These are phyloP conservation scores for Colletotrichum sublineola DNA, from an alignment of 2,329 filamentous ascomycete genomes.

Conservation along the genomic window DNA sequence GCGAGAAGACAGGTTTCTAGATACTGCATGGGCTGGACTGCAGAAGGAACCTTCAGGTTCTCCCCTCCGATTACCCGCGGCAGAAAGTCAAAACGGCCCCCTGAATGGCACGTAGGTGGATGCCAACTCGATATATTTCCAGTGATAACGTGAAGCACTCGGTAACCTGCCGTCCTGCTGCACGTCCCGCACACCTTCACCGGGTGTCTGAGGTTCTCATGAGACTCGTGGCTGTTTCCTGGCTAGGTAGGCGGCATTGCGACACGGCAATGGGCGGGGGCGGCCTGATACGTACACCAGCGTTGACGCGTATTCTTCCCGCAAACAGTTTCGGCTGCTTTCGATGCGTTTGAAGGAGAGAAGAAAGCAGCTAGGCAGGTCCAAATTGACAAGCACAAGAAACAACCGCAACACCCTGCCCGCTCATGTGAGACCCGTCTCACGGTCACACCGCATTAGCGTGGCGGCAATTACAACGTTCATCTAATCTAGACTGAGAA, in stretches of 20 bases:
- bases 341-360: not conserved
- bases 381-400: not conserved
- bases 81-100: slow-evolving; percentile 27
- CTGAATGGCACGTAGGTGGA: slow-evolving; percentile 23
- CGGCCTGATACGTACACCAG: not conserved
- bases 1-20: not conserved
- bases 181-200: slow-evolving; percentile 17
- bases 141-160: slow-evolving; percentile 9
- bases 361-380: not conserved
- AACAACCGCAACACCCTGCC: not conserved
- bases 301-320: not conserved
- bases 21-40: slow-evolving; percentile 15
- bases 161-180: slow-evolving; percentile 1
- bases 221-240: not conserved
- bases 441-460: not conserved
- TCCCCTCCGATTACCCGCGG: not conserved
- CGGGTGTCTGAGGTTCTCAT: slow-evolving; percentile 13
- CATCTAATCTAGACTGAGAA: not conserved
- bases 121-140: slow-evolving; percentile 13
- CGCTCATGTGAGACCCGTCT: not conserved
- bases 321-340: not conserved
- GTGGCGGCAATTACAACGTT: not conserved
- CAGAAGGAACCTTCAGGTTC: slow-evolving; percentile 27
- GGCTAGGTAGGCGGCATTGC: not conserved
- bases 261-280: not conserved